These are phyloP conservation scores for Cryptococcus wingfieldii DNA, from an alignment of 1,284 basidiomycete genomes.

Conservation along the genomic window DNA sequence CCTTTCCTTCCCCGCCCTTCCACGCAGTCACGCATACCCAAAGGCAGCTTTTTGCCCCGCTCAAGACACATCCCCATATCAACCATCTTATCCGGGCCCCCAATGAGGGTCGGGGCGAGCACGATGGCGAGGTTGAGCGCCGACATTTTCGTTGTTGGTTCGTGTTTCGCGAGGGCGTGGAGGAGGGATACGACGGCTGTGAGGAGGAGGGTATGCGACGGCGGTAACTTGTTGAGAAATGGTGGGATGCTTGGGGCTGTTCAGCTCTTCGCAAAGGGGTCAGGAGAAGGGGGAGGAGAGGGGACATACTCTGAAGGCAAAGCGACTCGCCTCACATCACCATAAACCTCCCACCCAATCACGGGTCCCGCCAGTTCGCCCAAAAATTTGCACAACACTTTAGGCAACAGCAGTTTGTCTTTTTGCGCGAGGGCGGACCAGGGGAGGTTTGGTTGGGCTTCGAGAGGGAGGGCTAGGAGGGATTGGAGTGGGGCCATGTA, in stretches of 20 bases:
- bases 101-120: slow-evolving; percentile 36
- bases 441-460: slow-evolving; percentile 27
- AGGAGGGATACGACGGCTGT: slow-evolving; percentile 19
- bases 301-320: slow-evolving; percentile 19
- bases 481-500: slow-evolving; percentile 16
- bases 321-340: slow-evolving; percentile 11
- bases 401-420: slow-evolving; percentile 37
- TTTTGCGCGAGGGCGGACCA: slow-evolving; percentile 29
- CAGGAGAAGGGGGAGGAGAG: neutral
- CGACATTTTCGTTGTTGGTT: slow-evolving; percentile 30
- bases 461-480: slow-evolving; percentile 26
- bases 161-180: slow-evolving; percentile 21
- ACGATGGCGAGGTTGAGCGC: slow-evolving; percentile 30
- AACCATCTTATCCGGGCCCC: slow-evolving; percentile 28
- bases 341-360: slow-evolving; percentile 19
- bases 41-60: slow-evolving; percentile 24
- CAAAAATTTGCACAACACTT: slow-evolving; percentile 23
- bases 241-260: neutral
- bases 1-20: neutral
- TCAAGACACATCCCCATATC: slow-evolving; percentile 36
- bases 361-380: slow-evolving; percentile 15
- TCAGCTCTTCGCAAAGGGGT: no score
- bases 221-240: neutral
- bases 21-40: slow-evolving; percentile 5
- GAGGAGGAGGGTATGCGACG: slow-evolving; percentile 1